phyloP scores from a whole-genome alignment of 2,329 filamentous ascomycete species.

The Microcera coccophila region DNA sequence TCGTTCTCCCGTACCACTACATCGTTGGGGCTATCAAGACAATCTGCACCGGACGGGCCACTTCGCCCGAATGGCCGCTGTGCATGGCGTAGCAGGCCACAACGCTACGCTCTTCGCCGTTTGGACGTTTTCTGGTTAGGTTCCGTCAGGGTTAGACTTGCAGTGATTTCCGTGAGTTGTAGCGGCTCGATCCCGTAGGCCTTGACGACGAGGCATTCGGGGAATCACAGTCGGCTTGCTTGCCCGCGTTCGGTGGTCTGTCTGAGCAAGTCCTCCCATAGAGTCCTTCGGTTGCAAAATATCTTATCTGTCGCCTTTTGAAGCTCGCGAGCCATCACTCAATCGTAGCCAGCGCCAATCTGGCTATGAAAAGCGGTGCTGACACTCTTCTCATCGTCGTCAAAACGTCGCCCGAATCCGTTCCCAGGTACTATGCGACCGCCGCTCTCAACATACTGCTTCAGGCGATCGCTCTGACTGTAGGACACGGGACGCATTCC shows the following conservation, averaged over 20 bases:
- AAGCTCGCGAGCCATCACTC: conserved; percentile 32
- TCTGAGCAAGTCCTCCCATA: conserved; percentile 21
- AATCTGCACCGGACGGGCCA: conserved; percentile 27
- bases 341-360: conserved; percentile 63
- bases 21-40: conserved; percentile 27
- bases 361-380: conserved; percentile 97
- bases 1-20: conserved; percentile 15
- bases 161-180: conserved; percentile 18
- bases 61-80: conserved; percentile 16
- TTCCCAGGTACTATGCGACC: conserved; percentile 64
- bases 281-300: conserved; percentile 28
- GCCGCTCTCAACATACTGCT: conserved; percentile 87
- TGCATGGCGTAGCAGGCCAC: conserved; percentile 18
- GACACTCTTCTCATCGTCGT: conserved; percentile 94
- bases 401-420: conserved; percentile 67
- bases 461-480: conserved; percentile 71
- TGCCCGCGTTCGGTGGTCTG: conserved; percentile 18
- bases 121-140: conserved; percentile 17
- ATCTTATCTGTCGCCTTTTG: conserved; percentile 26
- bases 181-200: conserved; percentile 17
- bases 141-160: conserved; percentile 20
- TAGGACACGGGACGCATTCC: conserved; percentile 57
- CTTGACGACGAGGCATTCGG: conserved; percentile 22
- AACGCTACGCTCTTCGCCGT: conserved; percentile 17
- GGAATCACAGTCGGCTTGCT: conserved; percentile 18